These are phyloP conservation scores for Blechomonas ayalai DNA, from an alignment of 208 protist genomes.

Conservation along the genomic window DNA sequence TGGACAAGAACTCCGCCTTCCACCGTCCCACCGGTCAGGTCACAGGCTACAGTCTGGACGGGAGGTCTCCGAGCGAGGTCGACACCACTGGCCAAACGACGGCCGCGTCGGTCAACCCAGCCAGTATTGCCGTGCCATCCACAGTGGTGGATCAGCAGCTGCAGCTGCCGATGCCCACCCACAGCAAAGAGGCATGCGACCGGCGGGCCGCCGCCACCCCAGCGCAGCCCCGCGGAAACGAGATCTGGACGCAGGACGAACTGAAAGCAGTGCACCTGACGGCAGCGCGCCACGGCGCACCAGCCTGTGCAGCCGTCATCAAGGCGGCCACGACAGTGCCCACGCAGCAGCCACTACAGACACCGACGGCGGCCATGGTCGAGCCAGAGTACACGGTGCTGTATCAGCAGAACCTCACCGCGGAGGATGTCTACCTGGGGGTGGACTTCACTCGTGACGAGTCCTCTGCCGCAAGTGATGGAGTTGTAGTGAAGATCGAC, in stretches of 20 bases:
- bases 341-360: conserved; percentile 1
- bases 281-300: conserved; percentile 5
- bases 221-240: conserved; percentile 39
- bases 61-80: not conserved
- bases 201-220: conserved; percentile 3
- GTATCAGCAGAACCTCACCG: conserved; percentile 66
- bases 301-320: not conserved
- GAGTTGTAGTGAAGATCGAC: conserved; percentile 67
- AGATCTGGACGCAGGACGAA: conserved; percentile 81
- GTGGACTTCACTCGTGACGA: conserved; percentile 60
- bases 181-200: conserved; percentile 39
- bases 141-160: conserved; percentile 74
- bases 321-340: not conserved
- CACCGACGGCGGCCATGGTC: conserved; percentile 9
- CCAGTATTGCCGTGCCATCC: conserved; percentile 52
- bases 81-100: not conserved
- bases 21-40: conserved; percentile 51
- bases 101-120: conserved; percentile 13
- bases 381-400: conserved; percentile 69
- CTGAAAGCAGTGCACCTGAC: conserved; percentile 16
- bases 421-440: conserved; percentile 82
- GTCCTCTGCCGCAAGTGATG: conserved; percentile 44
- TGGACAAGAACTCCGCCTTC: conserved; percentile 69
- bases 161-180: conserved; percentile 56
- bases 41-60: conserved; percentile 65